Evolutionary conservation across 345 rosid genomes (phyloP), one percentile per base, ranked within the genome.

Genomic region (Citropsis articulata): DNA sequence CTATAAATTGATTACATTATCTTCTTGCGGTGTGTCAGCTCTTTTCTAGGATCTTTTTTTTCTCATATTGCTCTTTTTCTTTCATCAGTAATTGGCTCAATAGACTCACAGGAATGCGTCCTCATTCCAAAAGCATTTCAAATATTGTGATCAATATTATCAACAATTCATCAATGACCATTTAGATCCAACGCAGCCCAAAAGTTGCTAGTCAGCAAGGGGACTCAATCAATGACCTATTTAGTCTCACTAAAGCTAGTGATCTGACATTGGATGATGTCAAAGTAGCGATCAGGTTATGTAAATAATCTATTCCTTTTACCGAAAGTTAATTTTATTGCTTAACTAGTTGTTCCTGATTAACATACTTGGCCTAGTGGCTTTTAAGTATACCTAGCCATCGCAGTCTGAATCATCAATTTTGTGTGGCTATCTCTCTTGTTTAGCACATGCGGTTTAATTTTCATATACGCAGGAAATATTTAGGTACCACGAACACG

Each of bases 211-310:
- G 38, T 35, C 7, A 35, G 13, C 48, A 42, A 42, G 48, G 13
- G 13, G 48, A 42, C 13, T 7, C 9, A 42, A 10, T 42, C 48
- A 14, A 42, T 42, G 48, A 7, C 13, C 13, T 42, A 10, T 14
- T 42, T 70, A 35, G 38, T 35, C 38, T 35, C 38, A 35, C 38
- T 5, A 35, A 35, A 35, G 38, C 38, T 35, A 7, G 38, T 35
- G 7, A 35, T 35, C 38, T 35, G 38, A 35, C 85, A 2, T 35
- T 62, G 21, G 90, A 88, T 65, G 87, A 88, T 67, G 80, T 89
- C 84, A 89, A 90, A 85, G 93, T 83, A 35, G 50, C 87, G 18
- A 85, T 92, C 65, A 86, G 82, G 86, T 6, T 35, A 35, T 35
- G 94, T 90, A 40, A 82, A 19, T 27, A 18, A 5, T 69, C 6